Conservation (phyloP, 192 early-diverging fungal species). For the Podila verticillata region DNA sequence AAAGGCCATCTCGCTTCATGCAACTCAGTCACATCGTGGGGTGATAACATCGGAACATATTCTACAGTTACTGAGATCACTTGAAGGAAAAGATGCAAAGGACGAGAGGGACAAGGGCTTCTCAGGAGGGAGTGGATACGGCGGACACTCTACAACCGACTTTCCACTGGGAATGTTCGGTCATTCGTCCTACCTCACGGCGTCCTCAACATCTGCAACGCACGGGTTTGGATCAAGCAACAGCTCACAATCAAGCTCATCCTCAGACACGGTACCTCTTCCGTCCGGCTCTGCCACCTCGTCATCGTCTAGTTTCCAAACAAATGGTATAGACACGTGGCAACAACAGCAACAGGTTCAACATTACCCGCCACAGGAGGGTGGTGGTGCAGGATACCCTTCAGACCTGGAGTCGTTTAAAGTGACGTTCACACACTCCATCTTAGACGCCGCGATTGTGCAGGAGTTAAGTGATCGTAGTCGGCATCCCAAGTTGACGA, state of each 20-base stretch:
- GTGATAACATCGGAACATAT: constrained; percentile 17
- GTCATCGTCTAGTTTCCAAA: background rate
- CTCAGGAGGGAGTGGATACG: too few relatives aligned
- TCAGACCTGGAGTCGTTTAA: constrained; percentile 35
- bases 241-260: constrained; percentile 6
- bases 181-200: constrained; percentile 6
- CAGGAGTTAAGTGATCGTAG: constrained; percentile 10
- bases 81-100: constrained; percentile 9
- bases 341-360: constrained; percentile 1
- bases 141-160: constrained; percentile 4
- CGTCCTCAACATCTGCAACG: constrained; percentile 17
- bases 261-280: background rate
- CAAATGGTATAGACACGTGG: background rate
- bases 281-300: constrained; percentile 3
- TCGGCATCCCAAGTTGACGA: constrained; percentile 24
- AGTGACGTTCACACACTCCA: constrained; percentile 41
- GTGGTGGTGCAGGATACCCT: background rate
- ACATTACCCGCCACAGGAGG: background rate
- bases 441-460: constrained; percentile 22
- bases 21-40: constrained; percentile 29
- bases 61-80: constrained; percentile 1
- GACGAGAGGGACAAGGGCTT: background rate
- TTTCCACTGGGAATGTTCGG: constrained; percentile 24
- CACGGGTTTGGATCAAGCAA: constrained; percentile 8
- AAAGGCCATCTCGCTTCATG: constrained; percentile 20